Conservation (phyloP, 371 early-diverging fungal genomes). For the Chytridium lagenaria region DNA sequence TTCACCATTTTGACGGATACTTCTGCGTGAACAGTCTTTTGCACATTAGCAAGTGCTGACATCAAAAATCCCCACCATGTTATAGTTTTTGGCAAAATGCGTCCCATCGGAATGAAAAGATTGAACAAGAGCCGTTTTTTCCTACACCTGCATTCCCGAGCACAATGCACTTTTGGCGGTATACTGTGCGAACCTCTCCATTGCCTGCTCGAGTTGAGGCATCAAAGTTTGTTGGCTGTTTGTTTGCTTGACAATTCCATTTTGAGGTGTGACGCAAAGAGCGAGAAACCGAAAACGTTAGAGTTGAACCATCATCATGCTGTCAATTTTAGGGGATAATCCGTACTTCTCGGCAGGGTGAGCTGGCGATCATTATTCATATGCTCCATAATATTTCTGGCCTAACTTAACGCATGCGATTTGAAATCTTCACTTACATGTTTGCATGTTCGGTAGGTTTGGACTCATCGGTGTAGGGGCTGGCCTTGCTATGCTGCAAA, state of each 20-base stretch:
- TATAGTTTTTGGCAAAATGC: constrained; percentile 52
- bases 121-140: constrained; percentile 50
- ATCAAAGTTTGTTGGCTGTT: neutral
- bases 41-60: constrained; percentile 1
- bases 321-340: constrained; percentile 56
- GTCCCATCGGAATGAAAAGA: constrained; percentile 53
- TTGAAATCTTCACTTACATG: neutral
- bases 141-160: constrained; percentile 52
- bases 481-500: constrained; percentile 77
- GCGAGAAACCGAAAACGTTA: too few species aligned
- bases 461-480: constrained; percentile 93
- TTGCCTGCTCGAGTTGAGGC: neutral
- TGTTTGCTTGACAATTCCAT: neutral
- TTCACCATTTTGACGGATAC: constrained; percentile 53
- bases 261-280: too few species aligned
- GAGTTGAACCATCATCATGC: too few species aligned
- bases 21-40: constrained; percentile 55
- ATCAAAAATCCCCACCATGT: constrained; percentile 40
- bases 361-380: neutral
- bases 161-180: constrained; percentile 51
- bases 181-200: neutral
- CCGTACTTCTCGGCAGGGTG: constrained; percentile 88
- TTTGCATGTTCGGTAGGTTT: constrained; percentile 49
- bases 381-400: neutral
- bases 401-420: too few species aligned